Evolutionary conservation across 345 rosid genomes (phyloP).

Genomic region (Heritiera littoralis): DNA sequence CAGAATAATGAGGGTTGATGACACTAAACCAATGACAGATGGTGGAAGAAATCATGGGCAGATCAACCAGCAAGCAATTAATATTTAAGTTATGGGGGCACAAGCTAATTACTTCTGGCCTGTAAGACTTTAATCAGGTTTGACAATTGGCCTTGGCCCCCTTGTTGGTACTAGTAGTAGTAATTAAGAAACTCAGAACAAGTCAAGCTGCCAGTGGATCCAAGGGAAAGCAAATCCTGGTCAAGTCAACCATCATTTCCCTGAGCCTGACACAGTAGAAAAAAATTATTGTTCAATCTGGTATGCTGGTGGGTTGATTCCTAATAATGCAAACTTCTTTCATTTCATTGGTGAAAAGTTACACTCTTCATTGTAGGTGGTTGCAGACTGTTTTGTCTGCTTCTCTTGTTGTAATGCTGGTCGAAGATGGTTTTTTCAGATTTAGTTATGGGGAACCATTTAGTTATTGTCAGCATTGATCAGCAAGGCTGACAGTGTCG

Average conservation of each 20-base stretch:
- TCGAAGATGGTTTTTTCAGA: neutral
- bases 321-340: slow-evolving; percentile 5
- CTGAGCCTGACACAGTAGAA: neutral
- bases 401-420: neutral
- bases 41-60: slow-evolving; percentile 3
- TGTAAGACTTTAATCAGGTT: neutral
- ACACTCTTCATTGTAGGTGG: neutral
- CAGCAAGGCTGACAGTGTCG: neutral
- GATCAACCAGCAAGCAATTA: neutral
- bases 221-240: neutral
- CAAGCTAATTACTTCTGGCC: neutral
- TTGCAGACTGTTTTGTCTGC: neutral
- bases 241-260: neutral
- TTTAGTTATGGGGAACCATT: neutral
- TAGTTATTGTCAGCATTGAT: neutral
- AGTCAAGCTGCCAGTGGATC: neutral
- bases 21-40: neutral
- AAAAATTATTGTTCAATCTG: neutral
- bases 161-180: neutral
- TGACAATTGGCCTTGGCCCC: neutral
- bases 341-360: neutral
- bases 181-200: neutral
- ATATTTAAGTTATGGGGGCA: neutral
- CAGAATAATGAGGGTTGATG: neutral
- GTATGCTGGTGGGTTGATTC: neutral